phyloP scores from a whole-genome alignment of 441 rosid species.

The Pelargonium myrrhifolium region DNA sequence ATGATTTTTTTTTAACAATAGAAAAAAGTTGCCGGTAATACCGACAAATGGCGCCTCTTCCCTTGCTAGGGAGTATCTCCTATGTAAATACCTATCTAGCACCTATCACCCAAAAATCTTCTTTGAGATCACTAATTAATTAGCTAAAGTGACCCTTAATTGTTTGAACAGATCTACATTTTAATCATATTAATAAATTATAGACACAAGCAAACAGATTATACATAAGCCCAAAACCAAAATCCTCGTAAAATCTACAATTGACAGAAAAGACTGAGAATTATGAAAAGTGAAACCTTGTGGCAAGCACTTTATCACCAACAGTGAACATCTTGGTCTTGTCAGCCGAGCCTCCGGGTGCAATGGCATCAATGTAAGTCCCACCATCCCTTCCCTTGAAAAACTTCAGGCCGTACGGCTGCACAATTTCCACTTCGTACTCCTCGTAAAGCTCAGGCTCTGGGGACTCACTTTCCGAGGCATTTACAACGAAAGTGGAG shows the following conservation, averaged over 20 bases:
- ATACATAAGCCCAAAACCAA: neutral
- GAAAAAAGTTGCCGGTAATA: no score
- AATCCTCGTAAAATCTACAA: neutral
- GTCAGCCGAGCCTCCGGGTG: slow-evolving; percentile 77
- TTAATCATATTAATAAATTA: no score
- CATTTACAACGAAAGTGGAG: slow-evolving; percentile 32
- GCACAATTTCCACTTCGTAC: slow-evolving; percentile 71
- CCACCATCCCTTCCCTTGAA: slow-evolving; percentile 85
- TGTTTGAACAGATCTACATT: no score
- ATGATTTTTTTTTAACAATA: no score
- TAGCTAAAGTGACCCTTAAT: no score
- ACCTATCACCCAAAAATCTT: no score
- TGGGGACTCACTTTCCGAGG: slow-evolving; percentile 52
- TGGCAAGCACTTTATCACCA: slow-evolving; percentile 88
- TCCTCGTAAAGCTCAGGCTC: slow-evolving; percentile 41
- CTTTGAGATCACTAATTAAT: no score
- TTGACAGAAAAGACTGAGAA: neutral
- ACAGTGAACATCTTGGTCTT: slow-evolving; percentile 64
- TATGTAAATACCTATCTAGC: no score
- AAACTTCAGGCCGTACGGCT: slow-evolving; percentile 68
- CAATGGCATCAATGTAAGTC: slow-evolving; percentile 84
- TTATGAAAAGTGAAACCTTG: slow-evolving; percentile 46
- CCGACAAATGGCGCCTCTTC: no score
- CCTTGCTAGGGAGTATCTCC: no score
- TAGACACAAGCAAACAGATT: no score